Percentiles rank a stretch among this genome's conserved stretches.
Conservation (phyloP, 805 yeast genomes). For the Candida insectorum region DNA sequence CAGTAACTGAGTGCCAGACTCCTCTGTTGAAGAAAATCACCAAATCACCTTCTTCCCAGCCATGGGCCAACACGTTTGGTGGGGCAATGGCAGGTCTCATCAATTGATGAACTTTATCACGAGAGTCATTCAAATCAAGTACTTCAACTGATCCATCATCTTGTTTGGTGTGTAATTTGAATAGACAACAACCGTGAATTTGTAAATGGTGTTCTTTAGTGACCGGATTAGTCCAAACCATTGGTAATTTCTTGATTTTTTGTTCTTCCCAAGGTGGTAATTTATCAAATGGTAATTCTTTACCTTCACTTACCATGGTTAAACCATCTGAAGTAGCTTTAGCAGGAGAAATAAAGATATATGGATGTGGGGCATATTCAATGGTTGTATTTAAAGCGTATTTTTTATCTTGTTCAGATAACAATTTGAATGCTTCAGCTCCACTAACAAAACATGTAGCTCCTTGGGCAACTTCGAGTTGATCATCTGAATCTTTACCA, state of each 20-base stretch:
- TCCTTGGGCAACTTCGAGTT: conserved; percentile 68
- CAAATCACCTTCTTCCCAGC: conserved; percentile 80
- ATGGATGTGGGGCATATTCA: conserved; percentile 90
- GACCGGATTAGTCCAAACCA: conserved; percentile 91
- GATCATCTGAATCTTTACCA: conserved; percentile 54
- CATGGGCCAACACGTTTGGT: conserved; percentile 69
- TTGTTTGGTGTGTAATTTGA: conserved; percentile 51
- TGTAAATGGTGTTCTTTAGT: conserved; percentile 81
- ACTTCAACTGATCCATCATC: conserved; percentile 48
- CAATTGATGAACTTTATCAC: conserved; percentile 64
- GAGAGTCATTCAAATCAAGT: conserved; percentile 67
- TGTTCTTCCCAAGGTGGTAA: conserved; percentile 82
- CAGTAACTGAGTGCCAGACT: conserved; percentile 89
- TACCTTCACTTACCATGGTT: conserved; percentile 78
- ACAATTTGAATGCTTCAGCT: conserved; percentile 65
- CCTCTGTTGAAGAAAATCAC: conserved; percentile 87
- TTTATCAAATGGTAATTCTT: conserved; percentile 62
- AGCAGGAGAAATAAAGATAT: conserved; percentile 77
- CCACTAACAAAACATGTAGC: conserved; percentile 90
- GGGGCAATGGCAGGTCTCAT: conserved; percentile 88
- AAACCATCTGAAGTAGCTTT: conserved; percentile 83
- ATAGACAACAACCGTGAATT: conserved; percentile 85
- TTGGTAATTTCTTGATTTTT: conserved; percentile 73
- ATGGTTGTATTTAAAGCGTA: conserved; percentile 76
- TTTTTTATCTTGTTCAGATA: conserved; percentile 68